A percentile compares a stretch with the other conserved stretches of the same genome.
phyloP scores from a whole-genome alignment of 225 moss, liverwort and hornwort genomes.

The Physcomitrellopsis africana region DNA sequence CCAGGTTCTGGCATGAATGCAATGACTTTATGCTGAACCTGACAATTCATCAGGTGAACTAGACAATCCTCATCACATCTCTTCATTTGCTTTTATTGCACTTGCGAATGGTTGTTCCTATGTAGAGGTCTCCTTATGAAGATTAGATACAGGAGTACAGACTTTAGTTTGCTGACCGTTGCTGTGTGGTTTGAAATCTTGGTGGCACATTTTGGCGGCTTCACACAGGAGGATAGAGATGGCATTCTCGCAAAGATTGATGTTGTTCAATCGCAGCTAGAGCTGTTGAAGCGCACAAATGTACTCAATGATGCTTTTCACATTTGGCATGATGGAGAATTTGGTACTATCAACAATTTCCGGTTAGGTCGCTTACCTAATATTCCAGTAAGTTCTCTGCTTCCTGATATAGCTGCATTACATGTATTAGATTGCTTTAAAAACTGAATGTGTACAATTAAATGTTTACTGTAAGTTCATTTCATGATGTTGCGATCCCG shows the following conservation, averaged over 20 bases:
- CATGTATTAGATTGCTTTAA: not conserved
- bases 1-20: constrained; percentile 94
- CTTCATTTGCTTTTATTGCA: constrained; percentile 12
- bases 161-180: constrained; percentile 9
- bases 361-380: constrained; percentile 90
- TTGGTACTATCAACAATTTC: constrained; percentile 99
- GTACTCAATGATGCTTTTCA: constrained; percentile 99
- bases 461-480: not conserved
- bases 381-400: constrained; percentile 68
- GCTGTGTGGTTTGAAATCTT: constrained; percentile 16
- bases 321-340: constrained; percentile 99
- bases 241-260: constrained; percentile 92
- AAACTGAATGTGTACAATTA: not conserved
- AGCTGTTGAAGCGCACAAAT: constrained; percentile 95
- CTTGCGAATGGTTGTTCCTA: not conserved
- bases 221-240: constrained; percentile 83
- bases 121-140: constrained; percentile 5
- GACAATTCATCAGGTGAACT: constrained; percentile 83
- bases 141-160: not conserved
- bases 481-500: not conserved
- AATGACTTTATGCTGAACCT: constrained; percentile 95
- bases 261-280: constrained; percentile 90
- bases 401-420: constrained; percentile 2
- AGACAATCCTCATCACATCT: constrained; percentile 8
- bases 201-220: constrained; percentile 16